Base-by-base conservation (phyloP, 2,329 filamentous ascomycete species). In the Amesomyces nigricolor region DNA sequence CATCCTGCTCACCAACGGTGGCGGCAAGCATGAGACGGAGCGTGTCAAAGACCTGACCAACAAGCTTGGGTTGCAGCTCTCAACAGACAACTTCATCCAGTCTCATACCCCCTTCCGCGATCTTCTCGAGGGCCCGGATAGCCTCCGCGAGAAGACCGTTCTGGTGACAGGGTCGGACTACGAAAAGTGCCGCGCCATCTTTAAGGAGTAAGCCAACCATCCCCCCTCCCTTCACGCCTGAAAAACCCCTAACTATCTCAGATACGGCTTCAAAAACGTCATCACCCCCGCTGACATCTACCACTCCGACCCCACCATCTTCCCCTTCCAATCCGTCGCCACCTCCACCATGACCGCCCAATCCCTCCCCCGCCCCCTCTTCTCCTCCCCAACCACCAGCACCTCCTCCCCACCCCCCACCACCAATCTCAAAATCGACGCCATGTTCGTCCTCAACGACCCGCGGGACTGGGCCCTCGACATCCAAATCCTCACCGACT, bases 391-490 rank as follows among this genome's bases (percentile, higher is more conserved):
- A 6, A 5, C 83, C 0, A 66, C 63, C 8, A 75, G 63, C 29
- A 11, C 42, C 47, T 11, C 50, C 19, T n/a, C 44, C 10, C 3
- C 54, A 17, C 11, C 35, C n/a, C 51, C 61, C 67, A 68, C 53
- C 0, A 66, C 73, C 9, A 71, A 76, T 9, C 78, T 92, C 47
- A 91, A 89, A 64, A 87, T 99, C 63, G 90, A 95, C 66, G 91
- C 91, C 29, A 83, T 97, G 29, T 87, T 97, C 65, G 87, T 96
- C 6, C 96, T 92, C 78, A 95, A 96, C 69, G 94, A 97, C 71
- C 91, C 94, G 3, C 83, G 94, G 54, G 94, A 99, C 74, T 99
- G 94, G 94, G 91, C 88, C 0, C 79, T 96, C 9, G 92, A 97
- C 70, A 83, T 84, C 2, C 88, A 95, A 67, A 75, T 97, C 63